These are phyloP conservation scores for Solanum tarapatanum DNA, from an alignment of 257 asterid genomes.

Conservation along the genomic window DNA sequence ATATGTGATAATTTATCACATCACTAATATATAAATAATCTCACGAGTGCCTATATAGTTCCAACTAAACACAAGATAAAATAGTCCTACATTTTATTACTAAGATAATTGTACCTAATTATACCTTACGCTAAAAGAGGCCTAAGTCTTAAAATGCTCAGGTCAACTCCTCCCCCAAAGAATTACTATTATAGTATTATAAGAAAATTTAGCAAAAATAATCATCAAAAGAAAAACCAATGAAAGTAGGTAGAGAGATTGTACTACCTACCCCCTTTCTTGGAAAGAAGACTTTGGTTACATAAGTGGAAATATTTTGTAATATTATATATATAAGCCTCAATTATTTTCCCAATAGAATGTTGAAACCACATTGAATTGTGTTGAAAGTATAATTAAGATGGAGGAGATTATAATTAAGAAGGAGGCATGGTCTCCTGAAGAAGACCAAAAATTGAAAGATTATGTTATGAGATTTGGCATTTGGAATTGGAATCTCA, in stretches of 20 bases:
- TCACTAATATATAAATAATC: too few relatives aligned
- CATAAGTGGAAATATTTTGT: background rate
- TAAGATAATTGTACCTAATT: too few relatives aligned
- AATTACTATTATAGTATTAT: background rate
- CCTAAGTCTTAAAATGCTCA: background rate
- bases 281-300: background rate
- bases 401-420: background rate
- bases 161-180: background rate
- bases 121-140: too few relatives aligned
- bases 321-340: background rate
- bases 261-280: background rate
- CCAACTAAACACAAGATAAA: too few relatives aligned
- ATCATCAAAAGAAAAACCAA: background rate
- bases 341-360: background rate
- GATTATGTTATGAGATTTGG: conserved; percentile 9
- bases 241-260: background rate
- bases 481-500: conserved; percentile 18
- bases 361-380: background rate
- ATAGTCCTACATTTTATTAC: too few relatives aligned
- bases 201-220: too few relatives aligned
- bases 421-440: conserved; percentile 10
- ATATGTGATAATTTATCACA: too few relatives aligned
- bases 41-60: too few relatives aligned
- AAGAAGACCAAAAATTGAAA: conserved; percentile 13
- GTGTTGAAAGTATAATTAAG: background rate